Conservation (phyloP, 163 green algal genomes). For the Picocystis sp. region DNA sequence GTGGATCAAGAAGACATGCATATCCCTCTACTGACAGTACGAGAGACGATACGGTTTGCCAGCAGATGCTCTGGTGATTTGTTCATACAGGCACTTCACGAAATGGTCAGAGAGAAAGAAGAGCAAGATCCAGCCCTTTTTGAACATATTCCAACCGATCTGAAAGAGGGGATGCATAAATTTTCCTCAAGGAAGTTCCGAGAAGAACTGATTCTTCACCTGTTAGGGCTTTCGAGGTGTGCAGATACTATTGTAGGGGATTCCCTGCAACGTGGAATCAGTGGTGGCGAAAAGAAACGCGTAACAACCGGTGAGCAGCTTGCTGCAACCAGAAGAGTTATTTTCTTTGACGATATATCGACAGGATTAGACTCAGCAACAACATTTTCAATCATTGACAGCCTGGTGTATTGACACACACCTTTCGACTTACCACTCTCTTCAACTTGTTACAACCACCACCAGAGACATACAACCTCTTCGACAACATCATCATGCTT, state of each 20-base stretch:
- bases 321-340: conserved; percentile 26
- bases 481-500: conserved; percentile 57
- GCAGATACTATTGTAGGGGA: conserved; percentile 7
- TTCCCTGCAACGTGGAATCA: conserved; percentile 41
- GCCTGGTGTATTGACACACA: conserved; percentile 2
- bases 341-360: conserved; percentile 26
- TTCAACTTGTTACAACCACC: conserved; percentile 40
- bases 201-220: conserved; percentile 5
- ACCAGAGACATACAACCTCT: conserved; percentile 37
- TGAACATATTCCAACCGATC: too few species aligned
- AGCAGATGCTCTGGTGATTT: too few species aligned
- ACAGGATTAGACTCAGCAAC: neutral
- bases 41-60: conserved; percentile 49
- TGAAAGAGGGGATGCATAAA: too few species aligned
- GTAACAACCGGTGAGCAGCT: conserved; percentile 40
- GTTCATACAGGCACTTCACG: too few species aligned
- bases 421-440: conserved; percentile 13
- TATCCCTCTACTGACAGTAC: conserved; percentile 40
- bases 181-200: too few species aligned
- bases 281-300: conserved; percentile 52
- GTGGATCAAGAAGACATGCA: conserved; percentile 40
- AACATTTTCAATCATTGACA: neutral
- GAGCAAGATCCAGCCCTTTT: too few species aligned
- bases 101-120: too few species aligned
- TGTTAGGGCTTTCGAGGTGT: conserved; percentile 24